Base-by-base conservation (phyloP, 441 rosid species). In the Jatropha podagrica region DNA sequence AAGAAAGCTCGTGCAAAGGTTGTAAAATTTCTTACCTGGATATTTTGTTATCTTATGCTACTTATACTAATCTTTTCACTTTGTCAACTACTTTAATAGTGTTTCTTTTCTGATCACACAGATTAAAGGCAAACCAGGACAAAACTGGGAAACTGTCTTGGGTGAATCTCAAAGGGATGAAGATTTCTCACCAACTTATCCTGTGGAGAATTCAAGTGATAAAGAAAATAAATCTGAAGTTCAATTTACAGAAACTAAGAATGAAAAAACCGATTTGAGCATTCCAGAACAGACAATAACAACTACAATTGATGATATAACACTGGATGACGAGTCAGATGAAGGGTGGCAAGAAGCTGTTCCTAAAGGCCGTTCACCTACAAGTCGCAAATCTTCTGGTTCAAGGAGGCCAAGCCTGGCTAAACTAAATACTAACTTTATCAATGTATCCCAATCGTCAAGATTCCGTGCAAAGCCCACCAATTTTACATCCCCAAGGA, bases 391-490 rank as follows among this genome's bases (percentile, higher is more conserved):
- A 82, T 81, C 86, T 77, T 84, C 90, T 71, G 82, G 86, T 81
- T 87, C 92, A 68, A 89, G 85, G 83, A 92, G 95, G 76, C 97
- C 97, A 68, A 92, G 91, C 82, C 85, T 96, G 41, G 96, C 92
- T 62, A 96, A 94, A 86, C 85, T 96, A 68, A 94, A 91, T 78
- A 96, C 99, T 13, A 94, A 89, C 90, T 96, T 94, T 76, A 86
- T 85, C 82, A 94, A 88, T 75, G 85, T 79, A 75, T 83, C 92
- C 70, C 94, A 85, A 79, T 86, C 92, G 71, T 82, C 97, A 76
- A 94, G 86, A 86, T 82, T 86, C 83, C 86, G 88, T 40, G 97
- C 91, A 81, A 94, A 88, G 85, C 75, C 86, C 32, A 49, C 84
- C 73, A 91, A 75, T 88, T 88, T 88, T 77, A 79, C 90, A 75